Evolutionary conservation across 2,329 filamentous ascomycete genomes (phyloP).

Genomic region (Diaporthe helianthi): DNA sequence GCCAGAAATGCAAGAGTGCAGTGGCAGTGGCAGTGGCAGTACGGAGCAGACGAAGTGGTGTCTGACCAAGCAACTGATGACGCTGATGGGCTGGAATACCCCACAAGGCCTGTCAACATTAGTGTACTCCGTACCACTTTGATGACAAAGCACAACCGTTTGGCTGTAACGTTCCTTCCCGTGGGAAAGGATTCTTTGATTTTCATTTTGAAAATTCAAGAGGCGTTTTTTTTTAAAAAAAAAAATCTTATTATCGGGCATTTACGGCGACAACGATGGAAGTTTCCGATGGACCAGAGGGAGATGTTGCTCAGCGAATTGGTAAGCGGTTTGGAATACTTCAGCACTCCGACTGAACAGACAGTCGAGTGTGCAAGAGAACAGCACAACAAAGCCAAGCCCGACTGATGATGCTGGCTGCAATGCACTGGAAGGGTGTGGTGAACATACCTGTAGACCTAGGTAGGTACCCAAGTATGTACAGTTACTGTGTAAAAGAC

Average conservation of each 20-base stretch:
- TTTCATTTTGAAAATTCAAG: neutral
- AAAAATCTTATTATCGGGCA: neutral
- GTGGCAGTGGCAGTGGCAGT: neutral
- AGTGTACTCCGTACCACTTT: neutral
- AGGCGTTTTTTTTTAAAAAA: neutral
- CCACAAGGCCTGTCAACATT: neutral
- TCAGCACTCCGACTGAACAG: neutral
- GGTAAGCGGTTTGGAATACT: neutral
- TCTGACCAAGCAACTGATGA: slow-evolving; percentile 10
- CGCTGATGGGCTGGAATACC: neutral
- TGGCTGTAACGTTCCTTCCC: neutral
- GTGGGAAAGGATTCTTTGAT: neutral
- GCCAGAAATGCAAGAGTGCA: neutral
- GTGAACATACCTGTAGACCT: neutral
- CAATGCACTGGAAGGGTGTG: neutral
- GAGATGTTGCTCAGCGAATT: neutral
- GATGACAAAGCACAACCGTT: neutral
- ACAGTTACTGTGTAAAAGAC: neutral
- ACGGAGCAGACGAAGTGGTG: neutral
- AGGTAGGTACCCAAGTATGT: too few species aligned
- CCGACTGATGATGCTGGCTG: neutral
- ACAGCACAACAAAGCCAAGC: neutral
- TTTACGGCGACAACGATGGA: neutral
- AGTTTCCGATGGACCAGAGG: neutral
- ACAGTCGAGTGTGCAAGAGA: neutral